Evolutionary conservation across 148 eudicot species (phyloP).

Genomic region (Polygonum maritimum): DNA sequence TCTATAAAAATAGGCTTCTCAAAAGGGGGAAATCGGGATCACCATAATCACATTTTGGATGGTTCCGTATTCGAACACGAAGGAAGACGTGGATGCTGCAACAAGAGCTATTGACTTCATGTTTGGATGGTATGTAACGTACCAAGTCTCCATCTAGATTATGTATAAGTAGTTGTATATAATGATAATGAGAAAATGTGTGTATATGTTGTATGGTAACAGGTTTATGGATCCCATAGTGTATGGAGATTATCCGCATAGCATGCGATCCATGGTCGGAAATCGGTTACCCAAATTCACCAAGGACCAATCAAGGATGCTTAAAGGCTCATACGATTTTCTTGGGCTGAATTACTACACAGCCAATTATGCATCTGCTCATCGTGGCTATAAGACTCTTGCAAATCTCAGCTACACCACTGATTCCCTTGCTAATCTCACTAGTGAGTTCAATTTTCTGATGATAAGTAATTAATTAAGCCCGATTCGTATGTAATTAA

Average conservation of each 20-base stretch:
- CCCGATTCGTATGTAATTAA: too few species aligned
- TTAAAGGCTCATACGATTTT: slow-evolving; percentile 39
- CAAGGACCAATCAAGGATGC: slow-evolving; percentile 13
- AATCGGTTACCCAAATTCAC: slow-evolving; percentile 34
- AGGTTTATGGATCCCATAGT: slow-evolving; percentile 51
- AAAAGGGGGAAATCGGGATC: slow-evolving; percentile 30
- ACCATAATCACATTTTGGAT: slow-evolving; percentile 20
- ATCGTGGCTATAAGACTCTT: background rate
- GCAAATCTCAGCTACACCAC: slow-evolving; percentile 18
- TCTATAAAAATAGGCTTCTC: slow-evolving; percentile 12
- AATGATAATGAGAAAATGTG: background rate
- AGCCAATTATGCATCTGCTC: slow-evolving; percentile 24
- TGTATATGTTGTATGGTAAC: background rate
- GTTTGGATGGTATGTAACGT: slow-evolving; percentile 61
- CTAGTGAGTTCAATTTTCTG: slow-evolving; percentile 12
- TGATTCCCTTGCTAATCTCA: slow-evolving; percentile 18
- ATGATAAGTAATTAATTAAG: background rate
- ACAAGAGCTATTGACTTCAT: slow-evolving; percentile 40
- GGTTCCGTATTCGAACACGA: slow-evolving; percentile 19
- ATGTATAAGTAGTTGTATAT: background rate
- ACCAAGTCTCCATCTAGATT: background rate
- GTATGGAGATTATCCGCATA: slow-evolving; percentile 35
- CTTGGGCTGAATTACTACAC: slow-evolving; percentile 51
- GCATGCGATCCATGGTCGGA: slow-evolving; percentile 26
- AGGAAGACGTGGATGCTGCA: slow-evolving; percentile 22